Conservation (phyloP, 192 early-diverging fungal species). For the Linnemannia zychae region DNA sequence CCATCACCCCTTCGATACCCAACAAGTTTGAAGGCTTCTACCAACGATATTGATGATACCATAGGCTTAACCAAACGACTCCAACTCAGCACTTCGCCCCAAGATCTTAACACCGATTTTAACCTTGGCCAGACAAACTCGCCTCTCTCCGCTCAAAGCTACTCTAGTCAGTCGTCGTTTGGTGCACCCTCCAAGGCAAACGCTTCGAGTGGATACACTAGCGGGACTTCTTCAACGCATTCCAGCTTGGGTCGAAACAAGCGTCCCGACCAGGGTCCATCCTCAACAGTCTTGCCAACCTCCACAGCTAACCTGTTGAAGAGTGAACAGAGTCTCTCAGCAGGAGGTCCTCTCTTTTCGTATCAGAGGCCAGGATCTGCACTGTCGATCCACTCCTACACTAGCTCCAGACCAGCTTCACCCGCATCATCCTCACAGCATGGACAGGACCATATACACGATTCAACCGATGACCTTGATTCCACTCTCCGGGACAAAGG, state of each 20-base stretch:
- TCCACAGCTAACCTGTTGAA: neutral
- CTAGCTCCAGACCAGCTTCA: conserved; percentile 34
- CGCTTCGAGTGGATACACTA: conserved; percentile 43
- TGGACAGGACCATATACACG: conserved; percentile 5
- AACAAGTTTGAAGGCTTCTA: neutral
- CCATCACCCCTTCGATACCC: conserved; percentile 1
- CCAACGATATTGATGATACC: neutral
- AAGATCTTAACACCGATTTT: conserved; percentile 16
- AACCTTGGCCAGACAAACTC: conserved; percentile 11
- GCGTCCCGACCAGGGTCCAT: conserved; percentile 7
- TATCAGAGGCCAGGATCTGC: conserved; percentile 40
- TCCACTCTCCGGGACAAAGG: conserved; percentile 1
- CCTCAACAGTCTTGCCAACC: neutral
- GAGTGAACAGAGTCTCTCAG: neutral
- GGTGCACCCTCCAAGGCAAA: conserved; percentile 12
- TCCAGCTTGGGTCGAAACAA: conserved; percentile 40
- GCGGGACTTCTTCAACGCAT: conserved; percentile 42
- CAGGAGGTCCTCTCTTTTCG: conserved; percentile 17
- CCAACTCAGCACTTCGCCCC: conserved; percentile 18
- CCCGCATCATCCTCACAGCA: conserved; percentile 12
- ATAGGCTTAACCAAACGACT: conserved; percentile 7
- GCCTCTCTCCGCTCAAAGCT: conserved; percentile 35
- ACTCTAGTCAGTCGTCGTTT: conserved; percentile 40
- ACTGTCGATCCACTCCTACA: conserved; percentile 48
- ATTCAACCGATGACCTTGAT: neutral